A percentile compares a stretch with the other conserved stretches of the same genome.
These are phyloP conservation scores for Scedosporium boydii DNA, from an alignment of 2,329 filamentous ascomycete species.

Conservation along the genomic window DNA sequence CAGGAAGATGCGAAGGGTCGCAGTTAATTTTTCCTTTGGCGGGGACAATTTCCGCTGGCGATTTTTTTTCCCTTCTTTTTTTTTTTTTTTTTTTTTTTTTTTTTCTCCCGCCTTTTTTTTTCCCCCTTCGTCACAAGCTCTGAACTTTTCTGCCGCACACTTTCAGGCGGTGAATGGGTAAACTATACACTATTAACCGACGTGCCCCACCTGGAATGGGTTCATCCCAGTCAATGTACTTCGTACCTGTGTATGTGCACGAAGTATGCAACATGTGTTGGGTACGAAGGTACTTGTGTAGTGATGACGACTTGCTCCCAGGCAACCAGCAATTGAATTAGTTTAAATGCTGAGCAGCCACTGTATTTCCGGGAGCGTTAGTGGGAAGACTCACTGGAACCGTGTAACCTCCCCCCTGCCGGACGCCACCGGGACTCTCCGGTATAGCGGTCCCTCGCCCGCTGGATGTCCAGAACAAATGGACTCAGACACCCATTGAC, in stretches of 20 bases:
- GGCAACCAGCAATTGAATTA: neutral
- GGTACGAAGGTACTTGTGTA: neutral
- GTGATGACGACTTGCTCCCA: neutral
- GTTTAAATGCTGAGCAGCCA: too few relatives aligned
- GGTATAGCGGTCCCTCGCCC: too few relatives aligned
- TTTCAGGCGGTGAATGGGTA: slow-evolving; percentile 2
- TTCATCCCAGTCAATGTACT: too few relatives aligned
- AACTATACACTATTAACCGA: slow-evolving; percentile 6
- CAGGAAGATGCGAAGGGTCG: too few relatives aligned
- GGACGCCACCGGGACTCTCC: too few relatives aligned
- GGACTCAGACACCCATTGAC: too few relatives aligned
- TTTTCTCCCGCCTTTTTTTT: neutral
- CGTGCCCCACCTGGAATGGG: neutral
- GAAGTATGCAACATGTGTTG: neutral
- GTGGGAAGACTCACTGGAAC: too few relatives aligned
- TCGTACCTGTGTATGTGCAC: too few relatives aligned
- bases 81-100: neutral
- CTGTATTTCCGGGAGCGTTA: too few relatives aligned
- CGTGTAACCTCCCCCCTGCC: too few relatives aligned
- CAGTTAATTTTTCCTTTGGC: neutral
- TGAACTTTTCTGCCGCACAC: slow-evolving; percentile 3
- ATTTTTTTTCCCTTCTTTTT: neutral
- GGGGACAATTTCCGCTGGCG: neutral
- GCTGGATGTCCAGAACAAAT: too few relatives aligned
- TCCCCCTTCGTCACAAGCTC: neutral